These are phyloP conservation scores for Scorias spongiosa DNA, from an alignment of 2,329 filamentous ascomycete species.

Conservation along the genomic window DNA sequence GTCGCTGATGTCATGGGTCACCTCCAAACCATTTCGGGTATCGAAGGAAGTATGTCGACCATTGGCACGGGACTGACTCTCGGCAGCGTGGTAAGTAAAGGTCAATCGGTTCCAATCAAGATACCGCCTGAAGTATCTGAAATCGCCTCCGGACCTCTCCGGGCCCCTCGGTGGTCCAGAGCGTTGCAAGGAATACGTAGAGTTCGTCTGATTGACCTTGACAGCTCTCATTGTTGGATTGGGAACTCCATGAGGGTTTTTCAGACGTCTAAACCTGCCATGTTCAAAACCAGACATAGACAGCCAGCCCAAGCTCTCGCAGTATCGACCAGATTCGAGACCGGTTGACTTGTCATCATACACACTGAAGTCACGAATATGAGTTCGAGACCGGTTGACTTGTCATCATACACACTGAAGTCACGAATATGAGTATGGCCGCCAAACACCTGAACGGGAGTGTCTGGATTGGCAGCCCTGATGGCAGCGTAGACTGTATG, in stretches of 20 bases:
- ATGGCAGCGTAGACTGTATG: conserved; percentile 43
- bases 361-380: conserved; percentile 47
- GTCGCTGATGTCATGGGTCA: conserved; percentile 36
- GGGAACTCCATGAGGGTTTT: conserved; percentile 26
- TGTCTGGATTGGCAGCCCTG: conserved; percentile 38
- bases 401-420: conserved; percentile 47
- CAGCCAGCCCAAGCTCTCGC: conserved; percentile 53
- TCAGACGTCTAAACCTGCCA: conserved; percentile 29
- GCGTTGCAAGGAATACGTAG: conserved; percentile 16
- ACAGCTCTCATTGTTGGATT: conserved; percentile 26
- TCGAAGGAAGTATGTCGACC: conserved; percentile 26
- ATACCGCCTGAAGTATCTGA: conserved; percentile 42
- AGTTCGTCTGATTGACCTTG: conserved; percentile 21
- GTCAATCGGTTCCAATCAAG: conserved; percentile 55
- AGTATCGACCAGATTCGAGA: conserved; percentile 46
- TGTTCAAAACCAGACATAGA: conserved; percentile 45
- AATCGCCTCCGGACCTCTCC: conserved; percentile 12
- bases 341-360: conserved; percentile 46
- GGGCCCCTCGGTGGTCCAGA: conserved; percentile 5
- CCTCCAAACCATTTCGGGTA: conserved; percentile 29
- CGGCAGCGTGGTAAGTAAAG: conserved; percentile 47
- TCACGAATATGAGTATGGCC: conserved; percentile 36
- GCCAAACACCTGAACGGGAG: conserved; percentile 50
- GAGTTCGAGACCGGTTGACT: conserved; percentile 42
- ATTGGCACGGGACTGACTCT: conserved; percentile 25